phyloP scores from a whole-genome alignment of 139 green algal genomes.

The Chlamydomonas sp. region DNA sequence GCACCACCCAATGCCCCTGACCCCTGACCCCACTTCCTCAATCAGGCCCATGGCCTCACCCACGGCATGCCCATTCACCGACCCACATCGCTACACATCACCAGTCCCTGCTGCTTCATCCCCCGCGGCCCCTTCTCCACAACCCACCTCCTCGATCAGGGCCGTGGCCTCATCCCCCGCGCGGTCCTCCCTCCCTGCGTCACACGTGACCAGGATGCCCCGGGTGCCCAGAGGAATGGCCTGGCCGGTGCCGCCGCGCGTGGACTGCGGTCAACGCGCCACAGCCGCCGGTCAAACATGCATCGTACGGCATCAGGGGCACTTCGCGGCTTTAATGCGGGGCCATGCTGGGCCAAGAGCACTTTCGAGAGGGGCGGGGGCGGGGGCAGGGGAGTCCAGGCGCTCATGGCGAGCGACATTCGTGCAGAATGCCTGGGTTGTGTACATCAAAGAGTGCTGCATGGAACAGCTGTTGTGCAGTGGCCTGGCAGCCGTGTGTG shows the following conservation, averaged over 20 bases:
- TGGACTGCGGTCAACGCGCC: background rate
- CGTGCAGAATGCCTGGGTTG: no score
- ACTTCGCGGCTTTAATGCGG: background rate
- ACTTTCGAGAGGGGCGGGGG: no score
- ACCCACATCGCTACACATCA: background rate
- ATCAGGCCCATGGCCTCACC: background rate
- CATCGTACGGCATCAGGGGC: background rate
- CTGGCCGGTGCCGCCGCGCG: slow-evolving; percentile 18
- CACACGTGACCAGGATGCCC: slow-evolving; percentile 53
- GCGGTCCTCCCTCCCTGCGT: slow-evolving; percentile 40
- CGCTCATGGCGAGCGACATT: no score
- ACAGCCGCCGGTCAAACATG: background rate
- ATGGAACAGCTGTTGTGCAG: no score
- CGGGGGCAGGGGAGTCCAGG: no score
- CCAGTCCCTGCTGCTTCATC: background rate
- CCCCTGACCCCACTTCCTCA: slow-evolving; percentile 1
- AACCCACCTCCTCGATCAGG: slow-evolving; percentile 51
- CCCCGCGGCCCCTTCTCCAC: no score
- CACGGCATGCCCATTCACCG: background rate
- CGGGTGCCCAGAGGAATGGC: slow-evolving; percentile 35
- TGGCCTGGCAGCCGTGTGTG: no score
- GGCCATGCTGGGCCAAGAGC: no score
- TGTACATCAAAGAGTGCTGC: no score
- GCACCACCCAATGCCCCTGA: background rate
- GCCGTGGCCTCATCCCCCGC: slow-evolving; percentile 41